phyloP scores from a whole-genome alignment of 345 rosid species.

The Alliaria petiolata region DNA sequence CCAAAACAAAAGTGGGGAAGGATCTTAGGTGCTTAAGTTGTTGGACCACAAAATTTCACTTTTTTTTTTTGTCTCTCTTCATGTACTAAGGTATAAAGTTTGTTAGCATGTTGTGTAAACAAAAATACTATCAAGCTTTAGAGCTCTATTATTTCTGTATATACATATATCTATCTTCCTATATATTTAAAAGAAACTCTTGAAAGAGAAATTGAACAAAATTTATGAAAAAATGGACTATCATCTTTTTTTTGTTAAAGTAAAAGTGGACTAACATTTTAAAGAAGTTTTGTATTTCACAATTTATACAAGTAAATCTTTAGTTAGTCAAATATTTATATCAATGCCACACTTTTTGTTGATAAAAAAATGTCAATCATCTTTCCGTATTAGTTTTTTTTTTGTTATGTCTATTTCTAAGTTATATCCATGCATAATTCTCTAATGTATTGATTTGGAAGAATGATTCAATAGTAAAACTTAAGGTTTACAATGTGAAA shows the following conservation, averaged over 20 bases:
- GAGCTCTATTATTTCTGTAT: background rate
- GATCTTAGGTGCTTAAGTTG: slow-evolving; percentile 25
- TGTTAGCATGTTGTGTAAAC: background rate
- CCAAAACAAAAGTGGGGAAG: slow-evolving; percentile 24
- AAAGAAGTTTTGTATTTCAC: background rate
- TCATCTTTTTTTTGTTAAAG: too few species aligned
- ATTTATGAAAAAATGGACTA: background rate
- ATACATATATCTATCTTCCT: background rate
- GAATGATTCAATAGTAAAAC: background rate
- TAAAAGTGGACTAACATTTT: background rate
- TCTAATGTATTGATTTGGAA: background rate
- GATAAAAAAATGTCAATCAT: too few species aligned
- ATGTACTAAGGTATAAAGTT: background rate
- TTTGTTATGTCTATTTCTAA: background rate
- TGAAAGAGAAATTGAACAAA: too few species aligned
- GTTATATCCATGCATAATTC: background rate
- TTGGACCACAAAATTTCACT: slow-evolving; percentile 32
- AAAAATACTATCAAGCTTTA: slow-evolving; percentile 1
- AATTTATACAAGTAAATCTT: background rate
- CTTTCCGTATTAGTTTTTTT: background rate
- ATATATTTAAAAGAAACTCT: background rate
- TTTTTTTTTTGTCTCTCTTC: background rate
- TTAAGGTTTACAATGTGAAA: background rate
- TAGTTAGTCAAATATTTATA: background rate
- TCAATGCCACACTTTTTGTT: background rate